Percentiles rank a stretch among this genome's conserved stretches.
Evolutionary conservation across 306 rosid species (phyloP).

Genomic region (Adenanthera pavonina): DNA sequence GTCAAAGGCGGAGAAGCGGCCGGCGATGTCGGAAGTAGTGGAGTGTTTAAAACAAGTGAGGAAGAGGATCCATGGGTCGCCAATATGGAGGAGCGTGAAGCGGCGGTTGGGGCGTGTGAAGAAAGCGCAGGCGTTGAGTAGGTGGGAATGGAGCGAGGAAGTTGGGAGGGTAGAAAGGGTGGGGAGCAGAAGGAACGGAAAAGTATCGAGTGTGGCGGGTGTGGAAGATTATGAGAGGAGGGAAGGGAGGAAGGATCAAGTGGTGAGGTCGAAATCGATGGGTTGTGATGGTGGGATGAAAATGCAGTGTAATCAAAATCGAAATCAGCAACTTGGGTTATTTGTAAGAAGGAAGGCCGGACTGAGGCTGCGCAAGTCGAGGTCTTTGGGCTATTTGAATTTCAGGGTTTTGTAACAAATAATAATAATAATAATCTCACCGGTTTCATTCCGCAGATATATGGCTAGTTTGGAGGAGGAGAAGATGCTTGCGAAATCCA

Average conservation of each 20-base stretch:
- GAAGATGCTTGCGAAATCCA: constrained; percentile 44
- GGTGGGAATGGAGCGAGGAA: constrained; percentile 42
- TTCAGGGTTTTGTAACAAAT: not conserved
- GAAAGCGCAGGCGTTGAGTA: not conserved
- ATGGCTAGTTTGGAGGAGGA: constrained; percentile 39
- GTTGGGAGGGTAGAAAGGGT: not conserved
- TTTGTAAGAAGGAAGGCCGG: constrained; percentile 25
- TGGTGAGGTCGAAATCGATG: constrained; percentile 55
- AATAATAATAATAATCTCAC: not conserved
- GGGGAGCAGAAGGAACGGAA: constrained; percentile 51
- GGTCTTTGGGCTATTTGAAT: constrained; percentile 55
- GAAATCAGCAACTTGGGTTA: not conserved
- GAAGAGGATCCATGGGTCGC: constrained; percentile 43
- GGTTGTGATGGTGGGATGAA: constrained; percentile 47
- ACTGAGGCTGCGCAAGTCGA: constrained; percentile 57
- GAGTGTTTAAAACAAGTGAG: constrained; percentile 43
- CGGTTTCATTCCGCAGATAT: not conserved
- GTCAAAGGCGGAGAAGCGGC: constrained; percentile 57
- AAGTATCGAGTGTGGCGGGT: constrained; percentile 49
- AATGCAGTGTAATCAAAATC: not conserved
- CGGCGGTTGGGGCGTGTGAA: constrained; percentile 45
- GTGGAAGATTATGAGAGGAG: constrained; percentile 31
- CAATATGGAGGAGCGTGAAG: constrained; percentile 43
- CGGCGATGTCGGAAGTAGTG: constrained; percentile 66
- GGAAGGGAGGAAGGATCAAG: constrained; percentile 19